Evolutionary conservation across 768 basidiomycete genomes (phyloP).

Genomic region (Russula sp.): DNA sequence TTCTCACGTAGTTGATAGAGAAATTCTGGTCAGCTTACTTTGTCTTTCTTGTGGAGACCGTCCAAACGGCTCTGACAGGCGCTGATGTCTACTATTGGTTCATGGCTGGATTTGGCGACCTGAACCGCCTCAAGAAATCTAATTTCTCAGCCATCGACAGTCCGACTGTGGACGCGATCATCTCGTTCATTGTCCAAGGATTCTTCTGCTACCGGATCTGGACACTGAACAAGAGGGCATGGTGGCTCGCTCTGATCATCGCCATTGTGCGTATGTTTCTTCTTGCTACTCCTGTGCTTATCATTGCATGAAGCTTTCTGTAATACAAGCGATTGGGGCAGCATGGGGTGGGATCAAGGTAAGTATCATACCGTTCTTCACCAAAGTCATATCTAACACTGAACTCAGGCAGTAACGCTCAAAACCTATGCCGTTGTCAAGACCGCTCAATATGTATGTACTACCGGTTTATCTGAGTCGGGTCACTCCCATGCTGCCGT

Average conservation of each 20-base stretch:
- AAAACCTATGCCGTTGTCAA: background rate
- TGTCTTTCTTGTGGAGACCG: slow-evolving; percentile 4
- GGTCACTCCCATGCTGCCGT: background rate
- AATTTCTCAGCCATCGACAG: background rate
- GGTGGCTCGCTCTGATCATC: background rate
- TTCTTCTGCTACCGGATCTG: slow-evolving; percentile 12
- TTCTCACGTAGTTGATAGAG: background rate
- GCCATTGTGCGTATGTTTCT: background rate
- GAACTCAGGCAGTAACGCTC: background rate
- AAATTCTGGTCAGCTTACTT: background rate
- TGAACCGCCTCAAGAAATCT: background rate
- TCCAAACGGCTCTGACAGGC: background rate
- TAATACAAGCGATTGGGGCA: background rate
- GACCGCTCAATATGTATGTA: background rate
- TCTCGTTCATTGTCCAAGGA: background rate
- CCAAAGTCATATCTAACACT: background rate
- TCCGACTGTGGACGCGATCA: background rate
- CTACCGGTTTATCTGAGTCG: background rate
- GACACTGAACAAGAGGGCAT: background rate
- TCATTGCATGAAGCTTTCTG: background rate
- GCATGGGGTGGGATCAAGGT: slow-evolving; percentile 14
- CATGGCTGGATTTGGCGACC: slow-evolving; percentile 2
- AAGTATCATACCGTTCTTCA: background rate
- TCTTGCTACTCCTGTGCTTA: background rate
- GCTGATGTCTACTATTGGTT: slow-evolving; percentile 11